Evolutionary conservation across 164 flowering plant genomes (phyloP).

Genomic region (Tinospora cordifolia): DNA sequence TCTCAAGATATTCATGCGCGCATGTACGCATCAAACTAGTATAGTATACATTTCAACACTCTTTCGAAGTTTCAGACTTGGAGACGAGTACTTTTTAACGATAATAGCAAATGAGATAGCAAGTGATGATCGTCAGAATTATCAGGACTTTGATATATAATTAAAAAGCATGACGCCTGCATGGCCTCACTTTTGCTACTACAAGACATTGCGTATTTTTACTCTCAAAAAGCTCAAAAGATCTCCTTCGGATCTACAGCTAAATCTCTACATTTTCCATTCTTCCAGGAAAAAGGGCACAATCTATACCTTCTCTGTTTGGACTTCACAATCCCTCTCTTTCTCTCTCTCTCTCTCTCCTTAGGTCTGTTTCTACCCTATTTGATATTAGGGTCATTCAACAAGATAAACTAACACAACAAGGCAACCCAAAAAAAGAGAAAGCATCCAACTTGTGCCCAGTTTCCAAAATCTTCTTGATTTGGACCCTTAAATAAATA

Average conservation of each 20-base stretch:
- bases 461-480: slow-evolving; percentile 36
- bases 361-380: too few relatives aligned
- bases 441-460: slow-evolving; percentile 20
- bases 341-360: slow-evolving; percentile 13
- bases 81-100: neutral
- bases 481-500: slow-evolving; percentile 18
- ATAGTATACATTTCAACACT: neutral
- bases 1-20: too few relatives aligned
- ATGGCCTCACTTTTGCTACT: slow-evolving; percentile 24
- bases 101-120: neutral
- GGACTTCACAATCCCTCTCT: neutral
- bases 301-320: neutral
- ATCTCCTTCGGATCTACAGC: slow-evolving; percentile 41
- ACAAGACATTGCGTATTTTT: slow-evolving; percentile 38
- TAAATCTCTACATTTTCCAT: slow-evolving; percentile 22
- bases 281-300: slow-evolving; percentile 9
- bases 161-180: slow-evolving; percentile 7
- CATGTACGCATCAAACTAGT: too few relatives aligned
- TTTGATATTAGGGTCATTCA: slow-evolving; percentile 3
- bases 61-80: neutral
- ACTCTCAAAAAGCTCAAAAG: slow-evolving; percentile 32
- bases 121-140: neutral
- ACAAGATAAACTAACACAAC: slow-evolving; percentile 21
- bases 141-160: slow-evolving; percentile 2
- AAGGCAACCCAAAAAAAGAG: slow-evolving; percentile 31